Evolutionary conservation across 306 rosid genomes (phyloP).

Genomic region (Vicia villosa): DNA sequence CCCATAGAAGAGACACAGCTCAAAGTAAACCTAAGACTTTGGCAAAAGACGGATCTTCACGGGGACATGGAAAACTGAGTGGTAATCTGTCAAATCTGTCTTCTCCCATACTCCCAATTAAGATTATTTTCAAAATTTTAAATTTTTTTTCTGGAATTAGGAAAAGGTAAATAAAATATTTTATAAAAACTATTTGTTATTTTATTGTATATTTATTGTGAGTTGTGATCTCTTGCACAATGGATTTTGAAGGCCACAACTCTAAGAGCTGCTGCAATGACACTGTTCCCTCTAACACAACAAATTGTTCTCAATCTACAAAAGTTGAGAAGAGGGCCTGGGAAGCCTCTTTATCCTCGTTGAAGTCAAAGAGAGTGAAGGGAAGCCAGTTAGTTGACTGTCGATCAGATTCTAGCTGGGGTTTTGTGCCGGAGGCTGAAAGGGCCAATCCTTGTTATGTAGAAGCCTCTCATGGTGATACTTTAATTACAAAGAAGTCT

Average conservation of each 20-base stretch:
- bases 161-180: not conserved
- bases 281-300: constrained; percentile 38
- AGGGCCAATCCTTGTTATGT: constrained; percentile 43
- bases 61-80: constrained; percentile 37
- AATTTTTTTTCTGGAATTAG: not conserved
- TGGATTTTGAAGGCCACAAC: constrained; percentile 37
- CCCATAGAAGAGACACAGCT: constrained; percentile 23
- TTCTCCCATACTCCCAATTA: not conserved
- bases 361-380: constrained; percentile 88
- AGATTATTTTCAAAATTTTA: constrained; percentile 8
- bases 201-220: constrained; percentile 4
- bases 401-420: constrained; percentile 46
- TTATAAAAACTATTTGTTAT: constrained; percentile 21
- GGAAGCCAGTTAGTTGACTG: constrained; percentile 66
- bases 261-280: constrained; percentile 34
- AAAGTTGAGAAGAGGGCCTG: constrained; percentile 69
- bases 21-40: constrained; percentile 40
- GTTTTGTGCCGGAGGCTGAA: constrained; percentile 44
- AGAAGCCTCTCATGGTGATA: constrained; percentile 42
- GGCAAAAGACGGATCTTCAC: constrained; percentile 40
- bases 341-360: constrained; percentile 82
- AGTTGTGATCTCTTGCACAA: constrained; percentile 9
- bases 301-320: constrained; percentile 52
- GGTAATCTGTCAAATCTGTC: constrained; percentile 41
- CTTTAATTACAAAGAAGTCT: constrained; percentile 40